Evolutionary conservation across 2,329 filamentous ascomycete genomes (phyloP).

Genomic region (Akanthomyces muscarius): DNA sequence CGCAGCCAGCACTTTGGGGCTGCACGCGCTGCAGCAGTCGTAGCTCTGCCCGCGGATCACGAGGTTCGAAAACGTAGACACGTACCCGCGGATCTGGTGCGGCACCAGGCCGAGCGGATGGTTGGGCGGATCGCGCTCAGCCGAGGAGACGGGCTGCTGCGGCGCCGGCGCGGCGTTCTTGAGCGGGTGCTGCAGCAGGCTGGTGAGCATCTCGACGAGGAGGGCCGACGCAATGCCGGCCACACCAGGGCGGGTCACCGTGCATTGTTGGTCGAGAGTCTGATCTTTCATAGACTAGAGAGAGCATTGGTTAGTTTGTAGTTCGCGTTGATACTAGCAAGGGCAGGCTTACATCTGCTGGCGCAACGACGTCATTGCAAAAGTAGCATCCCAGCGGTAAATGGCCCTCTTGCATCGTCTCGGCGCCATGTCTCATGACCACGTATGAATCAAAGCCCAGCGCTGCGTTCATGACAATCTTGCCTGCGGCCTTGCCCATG

Average conservation of each 20-base stretch:
- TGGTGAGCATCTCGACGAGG: slow-evolving; percentile 84
- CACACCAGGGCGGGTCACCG: slow-evolving; percentile 88
- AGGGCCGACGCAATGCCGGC: slow-evolving; percentile 89
- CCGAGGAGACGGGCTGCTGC: slow-evolving; percentile 33
- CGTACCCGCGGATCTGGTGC: slow-evolving; percentile 75
- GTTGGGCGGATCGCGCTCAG: slow-evolving; percentile 50
- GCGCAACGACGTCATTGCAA: slow-evolving; percentile 95
- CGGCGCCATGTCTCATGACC: slow-evolving; percentile 89
- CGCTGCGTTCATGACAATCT: slow-evolving; percentile 95
- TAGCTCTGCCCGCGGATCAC: slow-evolving; percentile 71
- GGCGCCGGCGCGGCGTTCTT: slow-evolving; percentile 61
- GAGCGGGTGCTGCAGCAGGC: slow-evolving; percentile 79
- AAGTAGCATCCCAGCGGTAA: slow-evolving; percentile 90
- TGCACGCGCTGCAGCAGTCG: slow-evolving; percentile 78
- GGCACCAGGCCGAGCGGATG: slow-evolving; percentile 68
- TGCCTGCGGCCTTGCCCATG: slow-evolving; percentile 88
- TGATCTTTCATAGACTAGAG: slow-evolving; percentile 83
- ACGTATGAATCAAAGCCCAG: slow-evolving; percentile 96
- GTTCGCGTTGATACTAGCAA: background rate
- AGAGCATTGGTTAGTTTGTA: slow-evolving; percentile 12
- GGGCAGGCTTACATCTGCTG: slow-evolving; percentile 71
- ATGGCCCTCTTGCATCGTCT: slow-evolving; percentile 50
- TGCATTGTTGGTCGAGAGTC: slow-evolving; percentile 96
- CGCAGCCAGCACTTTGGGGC: slow-evolving; percentile 61
- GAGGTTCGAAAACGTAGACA: slow-evolving; percentile 70